A percentile compares a stretch with the other conserved stretches of the same genome.
phyloP scores from a whole-genome alignment of 1,284 basidiomycete species.

The Marasmius tenuissimus region DNA sequence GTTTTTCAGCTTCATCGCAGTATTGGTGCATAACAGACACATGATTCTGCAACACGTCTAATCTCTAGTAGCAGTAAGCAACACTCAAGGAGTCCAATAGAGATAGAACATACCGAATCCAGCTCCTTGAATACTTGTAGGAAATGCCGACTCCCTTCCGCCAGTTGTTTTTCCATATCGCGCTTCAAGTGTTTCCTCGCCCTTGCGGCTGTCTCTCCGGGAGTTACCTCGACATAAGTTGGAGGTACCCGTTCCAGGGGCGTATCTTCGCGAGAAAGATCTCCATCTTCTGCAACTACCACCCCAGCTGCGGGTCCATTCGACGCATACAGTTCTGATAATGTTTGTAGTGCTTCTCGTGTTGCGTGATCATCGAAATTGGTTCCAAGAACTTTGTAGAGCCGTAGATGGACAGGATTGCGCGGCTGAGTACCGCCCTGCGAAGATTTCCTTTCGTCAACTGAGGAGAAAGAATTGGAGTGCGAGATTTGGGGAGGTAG shows the following conservation, averaged over 20 bases:
- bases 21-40: constrained; percentile 77
- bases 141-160: constrained; percentile 80
- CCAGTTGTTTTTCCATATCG: constrained; percentile 82
- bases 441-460: background rate
- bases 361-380: constrained; percentile 84
- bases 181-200: constrained; percentile 79
- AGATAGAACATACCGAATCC: constrained; percentile 67
- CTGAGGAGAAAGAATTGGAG: constrained; percentile 6
- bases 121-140: constrained; percentile 83
- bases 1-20: constrained; percentile 81
- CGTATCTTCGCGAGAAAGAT: constrained; percentile 23
- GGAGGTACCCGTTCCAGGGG: constrained; percentile 1
- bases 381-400: constrained; percentile 86
- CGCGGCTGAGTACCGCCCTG: constrained; percentile 26
- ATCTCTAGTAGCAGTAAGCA: constrained; percentile 53
- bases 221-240: constrained; percentile 23
- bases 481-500: background rate
- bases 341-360: constrained; percentile 77
- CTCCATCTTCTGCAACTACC: constrained; percentile 38
- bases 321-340: constrained; percentile 74
- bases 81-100: constrained; percentile 6
- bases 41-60: constrained; percentile 74
- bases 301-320: constrained; percentile 25
- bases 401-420: constrained; percentile 78
- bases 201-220: constrained; percentile 58